These are phyloP conservation scores for Acer negundo DNA, from an alignment of 345 rosid genomes.

Conservation along the genomic window DNA sequence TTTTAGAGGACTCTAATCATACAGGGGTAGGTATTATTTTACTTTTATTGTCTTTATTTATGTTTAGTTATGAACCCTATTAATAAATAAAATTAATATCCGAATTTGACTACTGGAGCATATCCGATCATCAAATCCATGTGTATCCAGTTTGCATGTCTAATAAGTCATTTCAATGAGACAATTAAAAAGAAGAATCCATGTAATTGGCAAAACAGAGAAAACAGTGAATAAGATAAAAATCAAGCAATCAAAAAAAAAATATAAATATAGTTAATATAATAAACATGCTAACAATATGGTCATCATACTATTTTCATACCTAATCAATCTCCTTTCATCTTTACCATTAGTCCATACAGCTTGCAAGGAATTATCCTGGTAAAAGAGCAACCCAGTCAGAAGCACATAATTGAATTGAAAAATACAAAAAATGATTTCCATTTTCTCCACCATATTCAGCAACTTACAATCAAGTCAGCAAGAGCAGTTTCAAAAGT, in stretches of 20 bases:
- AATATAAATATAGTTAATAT: background rate
- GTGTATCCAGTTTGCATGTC: background rate
- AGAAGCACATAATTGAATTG: conserved; percentile 10
- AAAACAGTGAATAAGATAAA: background rate
- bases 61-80: no score
- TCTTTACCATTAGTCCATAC: conserved; percentile 45
- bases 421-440: background rate
- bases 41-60: no score
- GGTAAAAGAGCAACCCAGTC: conserved; percentile 20
- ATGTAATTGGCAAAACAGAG: background rate
- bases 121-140: background rate
- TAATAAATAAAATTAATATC: no score
- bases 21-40: no score
- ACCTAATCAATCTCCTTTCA: conserved; percentile 62
- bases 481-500: conserved; percentile 70
- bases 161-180: background rate
- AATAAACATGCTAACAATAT: background rate
- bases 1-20: no score
- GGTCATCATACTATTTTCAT: conserved; percentile 8
- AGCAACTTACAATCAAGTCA: conserved; percentile 62
- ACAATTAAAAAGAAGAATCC: background rate
- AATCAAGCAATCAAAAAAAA: background rate
- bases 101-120: background rate
- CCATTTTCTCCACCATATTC: background rate
- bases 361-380: conserved; percentile 90